Base-by-base conservation (phyloP, 148 eudicot species). In the Diospyros kaki region DNA sequence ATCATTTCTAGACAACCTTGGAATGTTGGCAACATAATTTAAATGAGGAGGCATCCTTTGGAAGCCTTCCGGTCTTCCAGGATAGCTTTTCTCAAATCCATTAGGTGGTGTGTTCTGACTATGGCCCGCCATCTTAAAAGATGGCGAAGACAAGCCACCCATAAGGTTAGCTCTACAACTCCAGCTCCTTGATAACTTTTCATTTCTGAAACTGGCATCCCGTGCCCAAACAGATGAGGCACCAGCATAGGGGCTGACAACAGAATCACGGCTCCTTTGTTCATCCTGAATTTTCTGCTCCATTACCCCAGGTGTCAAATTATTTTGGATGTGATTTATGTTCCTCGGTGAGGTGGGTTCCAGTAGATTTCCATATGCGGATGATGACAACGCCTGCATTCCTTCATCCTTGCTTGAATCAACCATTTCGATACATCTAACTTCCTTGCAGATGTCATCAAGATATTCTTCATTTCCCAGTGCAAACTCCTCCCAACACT, bases 351-450 rank as follows among this genome's bases (percentile, higher is more conserved):
- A 54, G 50, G 82, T 70, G 69, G 80, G 46, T 55, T 58, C 72
- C 17, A 60, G 68, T 53, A 58, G 43, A 51, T 74, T 76, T 62
- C 82, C 81, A 73, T 72, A 76, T 10, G 64, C 51, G 5, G 79
- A 65, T 59, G 40, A 66, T 17, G 69, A 71, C 56, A 80, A 75
- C 69, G 77, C 65, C 53, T 79, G 60, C 55, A 73, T 67, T 81
- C 80, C 85, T 69, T 78, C 91, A 73, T 65, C 74, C 61, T 79
- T 69, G 74, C 66, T 73, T 63, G 86, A 80, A 73, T 78, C 91
- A 78, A 79, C 92, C 68, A 75, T 85, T 83, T 89, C 93, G 75
- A 94, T 83, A 82, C 94, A 94, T 69, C 81, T 87, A 79, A 94
- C 95, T 55, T 86, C 98, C 82, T 85, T 88, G 75, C 95, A 93